Conservation (phyloP, 2,329 filamentous ascomycete genomes). For the Metarhizium sp. region DNA sequence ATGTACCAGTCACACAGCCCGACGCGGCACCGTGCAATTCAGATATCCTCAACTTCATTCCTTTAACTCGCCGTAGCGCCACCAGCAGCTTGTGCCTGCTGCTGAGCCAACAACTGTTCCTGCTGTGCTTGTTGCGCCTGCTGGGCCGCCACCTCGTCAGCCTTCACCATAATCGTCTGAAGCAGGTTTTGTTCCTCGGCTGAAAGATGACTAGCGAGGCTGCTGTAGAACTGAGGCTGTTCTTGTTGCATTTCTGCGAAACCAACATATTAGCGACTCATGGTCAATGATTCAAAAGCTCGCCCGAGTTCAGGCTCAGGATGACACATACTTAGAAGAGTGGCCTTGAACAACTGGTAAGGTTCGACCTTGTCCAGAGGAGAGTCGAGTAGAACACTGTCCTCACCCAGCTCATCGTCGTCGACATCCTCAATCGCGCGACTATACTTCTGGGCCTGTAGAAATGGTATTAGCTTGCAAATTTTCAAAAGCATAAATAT, state of each 20-base stretch:
- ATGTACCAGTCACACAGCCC: background rate
- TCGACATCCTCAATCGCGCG: conserved; percentile 59
- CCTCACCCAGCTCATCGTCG: conserved; percentile 84
- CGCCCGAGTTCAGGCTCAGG: background rate
- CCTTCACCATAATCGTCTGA: conserved; percentile 64
- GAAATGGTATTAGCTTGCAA: conserved; percentile 8
- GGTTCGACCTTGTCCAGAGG: conserved; percentile 93
- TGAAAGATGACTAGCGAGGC: conserved; percentile 67
- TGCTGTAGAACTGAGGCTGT: conserved; percentile 80
- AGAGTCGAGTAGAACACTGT: conserved; percentile 85
- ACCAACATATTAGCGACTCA: background rate
- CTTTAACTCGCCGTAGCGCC: conserved; percentile 7
- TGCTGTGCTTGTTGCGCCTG: conserved; percentile 13
- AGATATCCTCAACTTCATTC: background rate
- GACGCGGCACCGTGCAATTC: background rate
- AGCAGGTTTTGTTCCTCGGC: conserved; percentile 75
- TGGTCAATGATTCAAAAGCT: background rate
- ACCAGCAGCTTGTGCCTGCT: conserved; percentile 12
- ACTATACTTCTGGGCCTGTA: conserved; percentile 72
- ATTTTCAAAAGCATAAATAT: background rate
- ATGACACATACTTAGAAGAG: conserved; percentile 64
- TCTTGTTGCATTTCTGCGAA: conserved; percentile 72
- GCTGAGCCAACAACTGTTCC: conserved; percentile 18
- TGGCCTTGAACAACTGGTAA: conserved; percentile 78
- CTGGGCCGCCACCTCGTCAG: conserved; percentile 30